Base-by-base conservation (phyloP, 108 stramenopile genomes). In the Cyclostephanos invisitatus region DNA sequence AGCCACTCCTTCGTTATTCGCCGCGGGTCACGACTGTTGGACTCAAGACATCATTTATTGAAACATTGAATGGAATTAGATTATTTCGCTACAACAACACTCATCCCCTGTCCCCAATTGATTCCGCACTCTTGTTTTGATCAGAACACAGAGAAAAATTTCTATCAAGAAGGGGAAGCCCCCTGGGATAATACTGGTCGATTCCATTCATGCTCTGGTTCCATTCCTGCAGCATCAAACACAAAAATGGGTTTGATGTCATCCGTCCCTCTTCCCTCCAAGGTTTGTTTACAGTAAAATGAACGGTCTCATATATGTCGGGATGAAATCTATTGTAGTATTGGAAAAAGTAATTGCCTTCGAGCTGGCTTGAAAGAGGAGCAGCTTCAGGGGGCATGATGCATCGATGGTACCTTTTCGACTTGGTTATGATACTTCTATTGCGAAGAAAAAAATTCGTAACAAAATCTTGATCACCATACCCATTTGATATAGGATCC, bases 301-400 rank as follows among this genome's bases (percentile, higher is more conserved):
- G 63, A 18, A 73, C 54, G 15, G 72, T 73, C 42, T 73, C 36
- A 51, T 66, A 65, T 15, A 73, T 44, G 9, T 18, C 55, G 2
- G 55, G 49, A 0, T 51, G 57, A 15, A 14, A 57, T 44, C 49
- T 35, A 22, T 64, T 54, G 59, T 38, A 73, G 27, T 73, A 73
- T 2, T 36, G n/a, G 8, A 64, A 73, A 0, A 2, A 21, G 7
- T 32, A 29, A 25, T 11, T 53, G 14, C 27, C 48, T 28, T 18
- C 17, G 4, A 73, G 53, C 17, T 17, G 9, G 4, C 72, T 65
- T 20, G 37, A 50, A 17, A 73, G 64, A 32, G 57, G 28, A 27
- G 72, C 64, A 38, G 72, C 63, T 37, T 73, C 72, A 12, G 72
- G 27, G 18, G 72, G 72, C 46, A 73, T 18, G 25, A 66, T 54